Percentiles rank a stretch among this genome's conserved stretches.
Evolutionary conservation across 1,139 yeast genomes (phyloP).

Genomic region (Debaryomycetaceae sp.): DNA sequence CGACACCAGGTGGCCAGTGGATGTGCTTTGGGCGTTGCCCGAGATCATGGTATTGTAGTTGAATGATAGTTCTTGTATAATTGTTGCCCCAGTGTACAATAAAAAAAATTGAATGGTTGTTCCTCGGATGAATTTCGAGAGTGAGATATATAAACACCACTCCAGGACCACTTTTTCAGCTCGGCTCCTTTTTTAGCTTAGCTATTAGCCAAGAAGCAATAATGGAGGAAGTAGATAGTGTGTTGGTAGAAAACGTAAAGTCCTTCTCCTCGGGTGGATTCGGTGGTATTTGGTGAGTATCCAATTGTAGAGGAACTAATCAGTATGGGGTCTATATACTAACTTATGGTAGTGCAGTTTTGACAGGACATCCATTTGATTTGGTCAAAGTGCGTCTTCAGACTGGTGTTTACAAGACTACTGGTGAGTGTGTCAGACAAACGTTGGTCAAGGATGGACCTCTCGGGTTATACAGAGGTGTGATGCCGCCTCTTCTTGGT

Average conservation of each 20-base stretch:
- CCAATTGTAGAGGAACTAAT: not conserved
- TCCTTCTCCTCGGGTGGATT: constrained; percentile 89
- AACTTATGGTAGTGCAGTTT: constrained; percentile 54
- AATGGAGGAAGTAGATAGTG: constrained; percentile 51
- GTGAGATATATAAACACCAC: constrained; percentile 1
- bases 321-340: constrained; percentile 3
- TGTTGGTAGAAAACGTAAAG: constrained; percentile 53
- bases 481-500: constrained; percentile 84
- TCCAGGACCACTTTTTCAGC: constrained; percentile 3
- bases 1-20: no score
- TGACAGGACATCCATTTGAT: constrained; percentile 96
- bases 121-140: constrained; percentile 7
- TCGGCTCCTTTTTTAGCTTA: not conserved
- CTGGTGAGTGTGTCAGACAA: constrained; percentile 63
- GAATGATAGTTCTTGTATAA: no score
- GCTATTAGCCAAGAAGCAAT: not conserved
- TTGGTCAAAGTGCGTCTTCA: constrained; percentile 89
- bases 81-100: not conserved
- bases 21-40: no score
- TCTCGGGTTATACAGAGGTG: constrained; percentile 81
- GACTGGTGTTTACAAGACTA: constrained; percentile 60
- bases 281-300: constrained; percentile 44
- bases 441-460: constrained; percentile 74
- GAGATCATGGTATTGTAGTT: no score
- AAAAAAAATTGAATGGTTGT: not conserved